Evolutionary conservation across 345 rosid species (phyloP).

Genomic region (Eucalyptus globulus): DNA sequence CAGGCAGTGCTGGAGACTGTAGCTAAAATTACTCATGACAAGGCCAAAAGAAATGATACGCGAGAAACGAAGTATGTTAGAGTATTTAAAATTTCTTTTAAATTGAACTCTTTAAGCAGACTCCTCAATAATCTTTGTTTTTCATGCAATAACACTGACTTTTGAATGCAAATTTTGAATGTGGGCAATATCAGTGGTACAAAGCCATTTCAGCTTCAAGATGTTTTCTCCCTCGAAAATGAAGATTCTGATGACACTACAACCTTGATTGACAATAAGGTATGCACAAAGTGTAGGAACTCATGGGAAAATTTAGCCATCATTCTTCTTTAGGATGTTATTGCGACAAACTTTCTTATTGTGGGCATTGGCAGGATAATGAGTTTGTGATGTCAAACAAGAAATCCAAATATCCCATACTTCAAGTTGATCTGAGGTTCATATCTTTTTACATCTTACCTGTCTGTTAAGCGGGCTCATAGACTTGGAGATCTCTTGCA

Average conservation of each 20-base stretch:
- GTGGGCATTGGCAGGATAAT: slow-evolving; percentile 50
- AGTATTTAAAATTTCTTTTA: not conserved
- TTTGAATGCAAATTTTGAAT: not conserved
- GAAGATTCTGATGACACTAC: slow-evolving; percentile 86
- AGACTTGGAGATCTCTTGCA: not conserved
- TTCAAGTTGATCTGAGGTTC: slow-evolving; percentile 97
- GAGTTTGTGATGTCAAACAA: slow-evolving; percentile 97
- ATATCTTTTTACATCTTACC: not conserved
- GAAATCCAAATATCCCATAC: slow-evolving; percentile 94
- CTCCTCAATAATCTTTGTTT: not conserved
- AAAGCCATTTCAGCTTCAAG: slow-evolving; percentile 76
- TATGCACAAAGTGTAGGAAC: not conserved
- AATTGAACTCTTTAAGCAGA: not conserved
- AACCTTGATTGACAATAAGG: slow-evolving; percentile 95
- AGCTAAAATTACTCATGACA: slow-evolving; percentile 88
- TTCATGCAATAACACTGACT: not conserved
- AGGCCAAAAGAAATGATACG: slow-evolving; percentile 73
- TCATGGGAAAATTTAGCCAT: not conserved
- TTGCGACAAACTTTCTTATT: not conserved
- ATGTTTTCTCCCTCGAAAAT: slow-evolving; percentile 88
- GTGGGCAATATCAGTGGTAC: slow-evolving; percentile 38
- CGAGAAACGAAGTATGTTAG: slow-evolving; percentile 51
- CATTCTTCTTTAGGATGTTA: not conserved
- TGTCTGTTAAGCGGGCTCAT: not conserved
- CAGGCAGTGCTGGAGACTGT: slow-evolving; percentile 96